phyloP scores from a whole-genome alignment of 305 asterid species.

The Solanum hybrid region DNA sequence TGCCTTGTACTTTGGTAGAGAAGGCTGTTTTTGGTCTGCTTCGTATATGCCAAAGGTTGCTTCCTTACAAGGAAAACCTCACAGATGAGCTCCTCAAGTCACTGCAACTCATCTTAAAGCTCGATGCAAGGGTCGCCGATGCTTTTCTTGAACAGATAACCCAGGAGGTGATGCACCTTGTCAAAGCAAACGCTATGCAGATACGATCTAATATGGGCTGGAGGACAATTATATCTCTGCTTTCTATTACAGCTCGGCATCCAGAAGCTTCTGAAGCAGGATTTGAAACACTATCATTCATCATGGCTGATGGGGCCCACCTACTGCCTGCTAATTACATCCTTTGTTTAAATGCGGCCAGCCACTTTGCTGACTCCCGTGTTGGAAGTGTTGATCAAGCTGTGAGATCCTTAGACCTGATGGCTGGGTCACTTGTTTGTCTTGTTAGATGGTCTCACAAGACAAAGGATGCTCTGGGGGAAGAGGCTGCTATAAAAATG shows the following conservation, averaged over 20 bases:
- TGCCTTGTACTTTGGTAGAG: constrained; percentile 88
- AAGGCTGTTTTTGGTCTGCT: constrained; percentile 92
- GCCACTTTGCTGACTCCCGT: constrained; percentile 89
- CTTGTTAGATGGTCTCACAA: constrained; percentile 62
- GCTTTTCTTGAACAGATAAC: constrained; percentile 91
- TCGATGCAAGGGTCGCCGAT: constrained; percentile 96
- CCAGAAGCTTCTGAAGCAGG: constrained; percentile 98
- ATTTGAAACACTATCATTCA: constrained; percentile 64
- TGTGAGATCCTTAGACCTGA: constrained; percentile 64
- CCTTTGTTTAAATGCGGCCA: constrained; percentile 75
- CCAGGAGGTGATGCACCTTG: constrained; percentile 83
- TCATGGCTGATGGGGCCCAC: constrained; percentile 88
- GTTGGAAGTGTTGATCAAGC: constrained; percentile 69
- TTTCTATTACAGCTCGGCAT: constrained; percentile 87
- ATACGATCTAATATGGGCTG: constrained; percentile 87
- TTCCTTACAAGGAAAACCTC: constrained; percentile 88
- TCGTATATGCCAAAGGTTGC: constrained; percentile 82
- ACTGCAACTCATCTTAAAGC: constrained; percentile 77
- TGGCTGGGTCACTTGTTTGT: constrained; percentile 81
- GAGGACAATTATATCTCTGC: constrained; percentile 80
- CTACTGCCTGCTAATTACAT: constrained; percentile 74
- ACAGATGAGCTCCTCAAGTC: constrained; percentile 90
- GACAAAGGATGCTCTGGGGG: constrained; percentile 60
- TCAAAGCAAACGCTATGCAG: constrained; percentile 85
- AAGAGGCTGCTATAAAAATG: constrained; percentile 59